phyloP scores from a whole-genome alignment of 2,329 filamentous ascomycete genomes.

The Chrysosporium keratinophilum region DNA sequence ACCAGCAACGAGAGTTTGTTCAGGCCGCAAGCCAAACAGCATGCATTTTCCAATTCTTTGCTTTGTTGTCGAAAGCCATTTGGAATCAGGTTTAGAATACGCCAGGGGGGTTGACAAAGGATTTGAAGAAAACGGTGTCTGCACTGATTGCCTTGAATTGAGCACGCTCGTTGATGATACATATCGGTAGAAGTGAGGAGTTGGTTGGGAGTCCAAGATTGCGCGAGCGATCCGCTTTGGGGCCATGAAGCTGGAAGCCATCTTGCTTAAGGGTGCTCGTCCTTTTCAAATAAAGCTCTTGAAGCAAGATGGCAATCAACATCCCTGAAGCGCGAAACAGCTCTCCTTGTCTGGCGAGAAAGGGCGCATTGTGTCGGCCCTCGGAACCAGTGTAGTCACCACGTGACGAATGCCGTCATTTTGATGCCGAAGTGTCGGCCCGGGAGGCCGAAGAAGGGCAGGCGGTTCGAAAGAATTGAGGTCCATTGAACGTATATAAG shows the following conservation, averaged over 20 bases:
- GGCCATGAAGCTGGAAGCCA: not conserved
- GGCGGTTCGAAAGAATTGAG: not conserved
- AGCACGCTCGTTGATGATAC: not conserved
- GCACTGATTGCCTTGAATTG: constrained; percentile 17
- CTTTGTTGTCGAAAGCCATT: constrained; percentile 62
- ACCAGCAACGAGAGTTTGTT: constrained; percentile 50
- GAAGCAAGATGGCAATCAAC: not conserved
- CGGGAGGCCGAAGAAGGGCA: not conserved
- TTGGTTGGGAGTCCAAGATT: not conserved
- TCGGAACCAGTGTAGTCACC: not conserved
- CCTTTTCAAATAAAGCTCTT: not conserved
- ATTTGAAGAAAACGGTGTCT: constrained; percentile 9
- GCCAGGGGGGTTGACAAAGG: constrained; percentile 9
- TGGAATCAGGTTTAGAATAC: constrained; percentile 35
- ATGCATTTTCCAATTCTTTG: constrained; percentile 62
- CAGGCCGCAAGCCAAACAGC: constrained; percentile 55
- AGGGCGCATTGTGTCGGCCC: not conserved
- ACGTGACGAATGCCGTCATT: constrained; percentile 5
- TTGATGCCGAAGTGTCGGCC: not conserved
- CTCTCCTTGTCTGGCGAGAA: not conserved
- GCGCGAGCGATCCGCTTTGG: constrained; percentile 11
- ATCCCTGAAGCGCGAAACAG: not conserved
- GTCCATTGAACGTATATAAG: no score
- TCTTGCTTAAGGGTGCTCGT: not conserved
- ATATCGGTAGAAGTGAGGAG: not conserved